Evolutionary conservation across 2,329 filamentous ascomycete species (phyloP).

Genomic region (Chrysoporthe cubensis): DNA sequence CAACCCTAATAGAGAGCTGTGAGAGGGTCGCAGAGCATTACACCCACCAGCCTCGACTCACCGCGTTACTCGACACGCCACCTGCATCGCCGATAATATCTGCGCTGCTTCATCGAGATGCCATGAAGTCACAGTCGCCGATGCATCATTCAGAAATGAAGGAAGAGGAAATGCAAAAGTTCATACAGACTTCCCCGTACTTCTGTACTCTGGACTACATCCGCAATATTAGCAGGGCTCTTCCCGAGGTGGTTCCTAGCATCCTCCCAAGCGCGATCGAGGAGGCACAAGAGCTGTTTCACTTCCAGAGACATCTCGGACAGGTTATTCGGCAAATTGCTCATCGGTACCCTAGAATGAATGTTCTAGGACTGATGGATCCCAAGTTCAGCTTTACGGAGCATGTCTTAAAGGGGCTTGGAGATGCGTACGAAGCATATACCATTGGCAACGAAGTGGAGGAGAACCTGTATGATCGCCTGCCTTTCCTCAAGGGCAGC

Average conservation of each 20-base stretch:
- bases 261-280: constrained; percentile 35
- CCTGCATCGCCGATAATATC: constrained; percentile 10
- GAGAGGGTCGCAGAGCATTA: constrained; percentile 42
- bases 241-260: constrained; percentile 34
- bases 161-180: constrained; percentile 34
- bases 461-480: constrained; percentile 29
- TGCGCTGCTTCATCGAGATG: neutral
- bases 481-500: constrained; percentile 16
- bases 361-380: constrained; percentile 43
- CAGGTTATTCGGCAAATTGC: constrained; percentile 42
- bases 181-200: constrained; percentile 41
- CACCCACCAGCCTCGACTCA: neutral
- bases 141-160: constrained; percentile 31
- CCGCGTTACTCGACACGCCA: constrained; percentile 5
- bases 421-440: constrained; percentile 38
- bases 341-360: constrained; percentile 45
- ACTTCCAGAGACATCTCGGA: constrained; percentile 40
- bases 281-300: constrained; percentile 37
- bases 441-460: constrained; percentile 33
- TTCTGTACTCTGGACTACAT: constrained; percentile 37
- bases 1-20: constrained; percentile 40
- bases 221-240: constrained; percentile 32
- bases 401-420: constrained; percentile 39
- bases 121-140: too few species aligned
- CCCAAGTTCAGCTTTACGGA: constrained; percentile 37